Conservation (phyloP, 352 stramenopile genomes). For the Nothophytophthora sp. region DNA sequence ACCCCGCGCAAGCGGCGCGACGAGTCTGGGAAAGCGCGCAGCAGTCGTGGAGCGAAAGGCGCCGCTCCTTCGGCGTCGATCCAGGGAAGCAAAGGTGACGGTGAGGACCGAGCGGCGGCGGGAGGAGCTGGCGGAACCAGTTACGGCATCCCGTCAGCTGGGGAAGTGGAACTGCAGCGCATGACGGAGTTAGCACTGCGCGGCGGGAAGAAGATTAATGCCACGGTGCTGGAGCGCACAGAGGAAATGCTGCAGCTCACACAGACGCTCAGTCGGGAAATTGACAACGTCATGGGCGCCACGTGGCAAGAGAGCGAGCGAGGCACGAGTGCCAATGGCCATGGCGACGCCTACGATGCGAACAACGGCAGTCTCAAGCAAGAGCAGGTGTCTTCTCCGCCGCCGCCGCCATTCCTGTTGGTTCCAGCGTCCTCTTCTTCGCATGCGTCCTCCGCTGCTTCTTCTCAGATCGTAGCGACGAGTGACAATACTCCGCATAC, state of each 20-base stretch:
- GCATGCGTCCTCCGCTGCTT: constrained; percentile 31
- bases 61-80: background rate
- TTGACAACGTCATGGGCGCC: constrained; percentile 42
- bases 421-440: constrained; percentile 36
- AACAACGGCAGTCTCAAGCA: constrained; percentile 6
- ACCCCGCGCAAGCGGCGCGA: constrained; percentile 44
- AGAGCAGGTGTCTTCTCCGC: constrained; percentile 14
- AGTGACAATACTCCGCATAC: constrained; percentile 19
- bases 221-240: constrained; percentile 71
- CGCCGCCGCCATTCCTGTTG: constrained; percentile 43
- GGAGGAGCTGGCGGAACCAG: background rate
- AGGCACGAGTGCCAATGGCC: background rate
- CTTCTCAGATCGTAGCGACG: constrained; percentile 34
- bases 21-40: constrained; percentile 23
- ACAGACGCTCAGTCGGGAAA: constrained; percentile 46
- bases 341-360: constrained; percentile 3
- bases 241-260: constrained; percentile 77
- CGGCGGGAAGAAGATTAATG: constrained; percentile 72
- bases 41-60: constrained; percentile 22
- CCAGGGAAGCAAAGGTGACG: constrained; percentile 17
- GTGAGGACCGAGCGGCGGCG: constrained; percentile 16
- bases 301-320: constrained; percentile 14
- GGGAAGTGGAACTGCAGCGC: constrained; percentile 55
- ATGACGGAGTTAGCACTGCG: constrained; percentile 75
- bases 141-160: constrained; percentile 5